These are phyloP conservation scores for Magnolia sinica DNA, from an alignment of 164 flowering plant genomes.

Conservation along the genomic window DNA sequence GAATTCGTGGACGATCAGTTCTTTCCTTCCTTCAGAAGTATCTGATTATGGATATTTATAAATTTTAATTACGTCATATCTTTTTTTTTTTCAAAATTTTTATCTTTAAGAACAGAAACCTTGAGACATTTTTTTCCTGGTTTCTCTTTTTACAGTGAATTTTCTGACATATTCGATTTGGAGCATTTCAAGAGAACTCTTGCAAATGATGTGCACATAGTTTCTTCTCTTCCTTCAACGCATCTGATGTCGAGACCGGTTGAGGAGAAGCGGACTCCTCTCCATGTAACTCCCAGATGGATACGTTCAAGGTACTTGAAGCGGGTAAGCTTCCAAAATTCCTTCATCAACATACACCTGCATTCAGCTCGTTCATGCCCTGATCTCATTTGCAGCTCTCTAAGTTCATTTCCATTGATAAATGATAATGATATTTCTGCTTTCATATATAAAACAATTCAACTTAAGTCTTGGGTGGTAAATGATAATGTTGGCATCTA, in stretches of 20 bases:
- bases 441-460: too few species aligned
- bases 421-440: too few species aligned
- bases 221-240: conserved; percentile 89
- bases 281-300: conserved; percentile 81
- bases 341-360: background rate
- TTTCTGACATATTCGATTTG: conserved; percentile 90
- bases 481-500: too few species aligned
- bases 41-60: too few species aligned
- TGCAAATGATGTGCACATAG: conserved; percentile 66
- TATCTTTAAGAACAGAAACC: background rate
- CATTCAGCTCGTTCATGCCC: background rate
- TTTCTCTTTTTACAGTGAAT: conserved; percentile 59
- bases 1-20: background rate
- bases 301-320: conserved; percentile 73
- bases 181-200: conserved; percentile 84
- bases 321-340: conserved; percentile 45
- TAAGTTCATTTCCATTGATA: too few species aligned
- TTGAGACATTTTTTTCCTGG: background rate
- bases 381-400: background rate
- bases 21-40: background rate
- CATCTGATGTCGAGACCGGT: conserved; percentile 90
- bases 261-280: conserved; percentile 81
- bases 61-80: too few species aligned
- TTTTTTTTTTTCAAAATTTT: background rate
- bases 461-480: too few species aligned